phyloP scores from a whole-genome alignment of 2,329 filamentous ascomycete genomes.

The Stagonosporopsis vannaccii region DNA sequence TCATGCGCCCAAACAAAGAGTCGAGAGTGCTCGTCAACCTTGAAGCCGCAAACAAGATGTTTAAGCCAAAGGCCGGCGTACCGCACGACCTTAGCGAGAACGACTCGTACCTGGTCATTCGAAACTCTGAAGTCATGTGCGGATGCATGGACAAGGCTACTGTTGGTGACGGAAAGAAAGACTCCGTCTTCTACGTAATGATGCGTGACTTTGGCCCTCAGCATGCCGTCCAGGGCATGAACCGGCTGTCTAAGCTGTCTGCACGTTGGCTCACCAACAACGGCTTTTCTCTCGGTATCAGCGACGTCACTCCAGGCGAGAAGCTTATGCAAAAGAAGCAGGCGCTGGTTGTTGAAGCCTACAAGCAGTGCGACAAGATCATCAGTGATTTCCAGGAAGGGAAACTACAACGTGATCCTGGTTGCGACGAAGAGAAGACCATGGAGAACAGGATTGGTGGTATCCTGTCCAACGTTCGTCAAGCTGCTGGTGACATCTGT shows the following conservation, averaged over 20 bases:
- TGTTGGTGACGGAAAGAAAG: slow-evolving; percentile 96
- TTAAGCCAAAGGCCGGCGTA: slow-evolving; percentile 67
- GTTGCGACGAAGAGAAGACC: slow-evolving; percentile 90
- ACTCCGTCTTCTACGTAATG: slow-evolving; percentile 96
- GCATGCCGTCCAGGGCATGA: slow-evolving; percentile 90
- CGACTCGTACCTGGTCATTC: slow-evolving; percentile 89
- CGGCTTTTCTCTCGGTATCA: slow-evolving; percentile 95
- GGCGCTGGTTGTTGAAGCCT: slow-evolving; percentile 77
- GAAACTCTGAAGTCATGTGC: slow-evolving; percentile 97
- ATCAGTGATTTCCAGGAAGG: slow-evolving; percentile 82
- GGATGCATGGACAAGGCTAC: slow-evolving; percentile 98
- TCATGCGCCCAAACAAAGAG: slow-evolving; percentile 88
- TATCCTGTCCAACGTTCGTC: slow-evolving; percentile 89
- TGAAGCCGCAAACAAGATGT: slow-evolving; percentile 90
- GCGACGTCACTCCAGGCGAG: slow-evolving; percentile 86
- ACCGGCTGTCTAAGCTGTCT: slow-evolving; percentile 87
- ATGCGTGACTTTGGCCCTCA: slow-evolving; percentile 93
- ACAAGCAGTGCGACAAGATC: slow-evolving; percentile 80
- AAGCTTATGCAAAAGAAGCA: slow-evolving; percentile 76
- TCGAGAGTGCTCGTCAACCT: slow-evolving; percentile 87
- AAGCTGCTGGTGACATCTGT: slow-evolving; percentile 89
- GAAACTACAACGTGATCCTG: slow-evolving; percentile 83
- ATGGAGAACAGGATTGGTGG: slow-evolving; percentile 90
- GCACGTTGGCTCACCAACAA: slow-evolving; percentile 87
- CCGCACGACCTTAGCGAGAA: slow-evolving; percentile 77